Evolutionary conservation across 345 rosid genomes (phyloP).

Genomic region (Citrus unshiu): DNA sequence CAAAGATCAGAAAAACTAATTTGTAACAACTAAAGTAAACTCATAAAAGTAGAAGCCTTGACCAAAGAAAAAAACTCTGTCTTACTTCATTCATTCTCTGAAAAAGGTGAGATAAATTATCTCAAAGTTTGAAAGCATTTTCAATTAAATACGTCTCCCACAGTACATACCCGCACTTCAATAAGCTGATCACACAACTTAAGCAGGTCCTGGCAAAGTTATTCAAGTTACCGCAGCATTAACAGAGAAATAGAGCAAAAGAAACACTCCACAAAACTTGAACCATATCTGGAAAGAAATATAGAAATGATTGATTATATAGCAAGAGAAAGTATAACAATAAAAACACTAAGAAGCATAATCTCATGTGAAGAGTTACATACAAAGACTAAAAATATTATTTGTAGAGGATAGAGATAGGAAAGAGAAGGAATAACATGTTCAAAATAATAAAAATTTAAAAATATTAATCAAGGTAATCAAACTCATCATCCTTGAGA

Average conservation of each 20-base stretch:
- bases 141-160: not conserved
- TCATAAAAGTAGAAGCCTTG: not conserved
- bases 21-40: not conserved
- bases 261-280: not conserved
- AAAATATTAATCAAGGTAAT: constrained; percentile 35
- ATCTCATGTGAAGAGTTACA: not conserved
- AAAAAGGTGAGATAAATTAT: not conserved
- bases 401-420: not conserved
- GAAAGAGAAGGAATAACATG: not conserved
- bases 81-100: not conserved
- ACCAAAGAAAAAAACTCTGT: not conserved
- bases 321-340: not conserved
- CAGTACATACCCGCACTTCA: not conserved
- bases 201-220: not conserved
- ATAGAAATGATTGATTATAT: not conserved
- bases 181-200: not conserved
- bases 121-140: not conserved
- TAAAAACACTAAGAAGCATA: not conserved
- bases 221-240: not conserved
- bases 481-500: constrained; percentile 86
- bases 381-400: not conserved
- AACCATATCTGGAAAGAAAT: not conserved
- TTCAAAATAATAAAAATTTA: not conserved
- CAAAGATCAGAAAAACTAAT: not conserved
- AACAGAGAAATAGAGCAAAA: not conserved